Base-by-base conservation (phyloP, 176 grass and related monocot species). In the Luzula sylvatica region DNA sequence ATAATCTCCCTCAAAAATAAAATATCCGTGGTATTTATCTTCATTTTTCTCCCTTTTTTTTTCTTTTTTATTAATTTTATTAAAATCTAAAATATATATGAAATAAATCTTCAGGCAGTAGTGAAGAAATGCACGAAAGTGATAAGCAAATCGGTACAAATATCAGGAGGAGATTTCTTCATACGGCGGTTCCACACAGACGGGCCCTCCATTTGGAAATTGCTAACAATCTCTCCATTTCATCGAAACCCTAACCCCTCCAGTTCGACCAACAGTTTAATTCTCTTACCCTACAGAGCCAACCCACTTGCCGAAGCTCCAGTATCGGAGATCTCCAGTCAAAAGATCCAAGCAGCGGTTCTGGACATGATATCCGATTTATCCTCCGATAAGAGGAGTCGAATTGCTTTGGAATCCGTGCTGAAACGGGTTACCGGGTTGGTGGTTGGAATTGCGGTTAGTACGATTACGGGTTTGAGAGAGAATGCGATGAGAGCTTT, bases 1-100 rank as follows among this genome's bases (percentile, higher is more conserved):
- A 52, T 96, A 72, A 78, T 89, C 46, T 96, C 84, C 67, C 83
- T 96, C 53, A 86, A 75, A 64, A 89, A 89, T 74, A 96, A 86
- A 73, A 82, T 89, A 50, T 79, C 90, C 47, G 71, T 86, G 80
- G 84, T 96, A n/a, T n/a, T n/a, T n/a, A n/a, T n/a, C n/a, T n/a
- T n/a, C n/a, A n/a, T n/a, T n/a, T n/a, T n/a, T n/a, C n/a, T n/a
- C n/a, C n/a, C n/a, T n/a, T n/a, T n/a, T n/a, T n/a, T n/a, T n/a
- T n/a, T n/a, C n/a, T n/a, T n/a, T n/a, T n/a, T n/a, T n/a, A n/a
- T n/a, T n/a, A n/a, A n/a, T n/a, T n/a, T n/a, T n/a, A n/a, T n/a
- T n/a, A n/a, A n/a, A n/a, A n/a, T n/a, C 30, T 35, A 35, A 35
- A 35, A 35, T 35, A 35, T 35, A 35, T 9, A 1, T 9, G 40